These are phyloP conservation scores for Carex parvula DNA, from an alignment of 176 grass and related monocot species.

Conservation along the genomic window DNA sequence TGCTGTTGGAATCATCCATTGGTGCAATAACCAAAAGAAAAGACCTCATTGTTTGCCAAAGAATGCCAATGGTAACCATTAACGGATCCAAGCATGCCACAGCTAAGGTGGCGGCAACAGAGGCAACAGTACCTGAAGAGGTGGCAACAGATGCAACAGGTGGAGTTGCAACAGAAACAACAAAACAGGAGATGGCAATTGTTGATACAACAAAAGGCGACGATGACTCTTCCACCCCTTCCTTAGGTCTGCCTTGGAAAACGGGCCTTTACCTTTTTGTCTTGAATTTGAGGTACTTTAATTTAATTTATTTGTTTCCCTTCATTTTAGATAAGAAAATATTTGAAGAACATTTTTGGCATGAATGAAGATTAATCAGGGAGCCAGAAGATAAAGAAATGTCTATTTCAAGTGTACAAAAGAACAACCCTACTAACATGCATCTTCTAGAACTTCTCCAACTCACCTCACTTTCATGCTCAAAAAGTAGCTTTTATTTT, in stretches of 20 bases:
- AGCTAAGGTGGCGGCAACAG: neutral
- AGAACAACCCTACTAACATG: neutral
- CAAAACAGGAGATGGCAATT: constrained; percentile 2
- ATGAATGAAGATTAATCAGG: neutral
- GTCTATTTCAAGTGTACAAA: neutral
- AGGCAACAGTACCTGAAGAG: neutral
- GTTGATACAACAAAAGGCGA: neutral
- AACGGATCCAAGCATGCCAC: neutral
- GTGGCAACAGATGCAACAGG: neutral
- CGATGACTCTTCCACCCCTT: neutral
- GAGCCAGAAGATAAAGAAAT: neutral
- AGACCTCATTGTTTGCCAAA: neutral
- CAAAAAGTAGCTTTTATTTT: neutral
- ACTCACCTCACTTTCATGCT: neutral
- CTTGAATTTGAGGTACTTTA: constrained; percentile 15
- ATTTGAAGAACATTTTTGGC: neutral
- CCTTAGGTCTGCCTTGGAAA: constrained; percentile 11
- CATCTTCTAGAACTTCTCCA: neutral
- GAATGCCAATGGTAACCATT: neutral
- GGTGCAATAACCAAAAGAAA: neutral
- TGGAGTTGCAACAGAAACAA: neutral
- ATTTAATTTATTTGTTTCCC: neutral
- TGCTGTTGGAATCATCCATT: neutral
- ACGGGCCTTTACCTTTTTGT: constrained; percentile 22
- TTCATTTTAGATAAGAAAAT: neutral